phyloP scores from a whole-genome alignment of 176 grass and related monocot species.

The Zea mays region DNA sequence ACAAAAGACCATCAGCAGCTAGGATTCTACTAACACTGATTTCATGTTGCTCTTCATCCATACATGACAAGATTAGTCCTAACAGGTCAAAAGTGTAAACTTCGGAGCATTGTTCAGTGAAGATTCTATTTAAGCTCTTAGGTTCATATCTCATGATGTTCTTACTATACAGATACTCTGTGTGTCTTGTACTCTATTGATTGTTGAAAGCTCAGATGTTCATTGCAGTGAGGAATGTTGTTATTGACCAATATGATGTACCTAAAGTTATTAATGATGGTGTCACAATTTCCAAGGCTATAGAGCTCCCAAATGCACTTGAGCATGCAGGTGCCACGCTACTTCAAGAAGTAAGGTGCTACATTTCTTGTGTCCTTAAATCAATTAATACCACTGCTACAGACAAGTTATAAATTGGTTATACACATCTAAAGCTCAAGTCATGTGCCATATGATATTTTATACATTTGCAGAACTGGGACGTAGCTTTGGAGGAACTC shows the following conservation, averaged over 20 bases:
- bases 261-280: conserved; percentile 94
- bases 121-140: too few relatives aligned
- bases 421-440: too few relatives aligned
- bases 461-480: background rate
- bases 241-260: conserved; percentile 73
- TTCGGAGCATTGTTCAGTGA: too few relatives aligned
- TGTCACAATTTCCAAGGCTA: conserved; percentile 73
- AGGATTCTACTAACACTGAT: background rate
- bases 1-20: too few relatives aligned
- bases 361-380: too few relatives aligned
- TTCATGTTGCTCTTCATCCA: conserved; percentile 29
- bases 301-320: conserved; percentile 70
- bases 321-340: conserved; percentile 79
- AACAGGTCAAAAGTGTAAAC: too few relatives aligned
- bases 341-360: conserved; percentile 66
- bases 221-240: conserved; percentile 80
- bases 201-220: too few relatives aligned
- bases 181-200: too few relatives aligned
- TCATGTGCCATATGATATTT: background rate
- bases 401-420: background rate
- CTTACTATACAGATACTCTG: too few relatives aligned
- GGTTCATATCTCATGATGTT: too few relatives aligned
- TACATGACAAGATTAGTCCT: too few relatives aligned
- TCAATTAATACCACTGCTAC: background rate
- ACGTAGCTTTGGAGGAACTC: too few relatives aligned